A percentile compares a stretch with the other conserved stretches of the same genome.
phyloP scores from a whole-genome alignment of 176 grass and related monocot species.

The Bonia amplexicaulis region DNA sequence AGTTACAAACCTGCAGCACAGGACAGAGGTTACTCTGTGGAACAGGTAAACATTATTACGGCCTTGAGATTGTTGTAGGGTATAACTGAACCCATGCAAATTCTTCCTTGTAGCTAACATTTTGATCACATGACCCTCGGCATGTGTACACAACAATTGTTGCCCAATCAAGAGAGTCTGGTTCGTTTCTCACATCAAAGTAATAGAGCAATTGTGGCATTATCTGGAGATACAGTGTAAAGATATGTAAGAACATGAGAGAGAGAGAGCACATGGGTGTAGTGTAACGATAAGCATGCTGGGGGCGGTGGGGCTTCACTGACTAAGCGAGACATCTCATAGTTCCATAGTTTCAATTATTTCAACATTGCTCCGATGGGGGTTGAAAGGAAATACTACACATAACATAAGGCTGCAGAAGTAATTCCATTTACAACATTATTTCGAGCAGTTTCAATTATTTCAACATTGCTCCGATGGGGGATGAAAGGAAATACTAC shows the following conservation, averaged over 20 bases:
- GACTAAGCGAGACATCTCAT: neutral
- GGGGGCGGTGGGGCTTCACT: neutral
- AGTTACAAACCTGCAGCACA: conserved; percentile 31
- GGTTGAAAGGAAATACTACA: conserved; percentile 1
- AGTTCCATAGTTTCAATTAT: neutral
- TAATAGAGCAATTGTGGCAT: conserved; percentile 94
- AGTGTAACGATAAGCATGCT: neutral
- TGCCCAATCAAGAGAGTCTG: conserved; percentile 91
- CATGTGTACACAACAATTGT: conserved; percentile 82
- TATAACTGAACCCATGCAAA: conserved; percentile 88
- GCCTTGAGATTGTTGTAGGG: conserved; percentile 33
- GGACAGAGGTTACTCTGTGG: neutral
- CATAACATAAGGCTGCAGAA: neutral
- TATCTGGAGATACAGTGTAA: conserved; percentile 56
- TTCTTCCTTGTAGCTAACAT: conserved; percentile 75
- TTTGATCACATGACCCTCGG: conserved; percentile 65
- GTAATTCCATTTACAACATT: conserved; percentile 16
- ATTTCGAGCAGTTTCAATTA: neutral
- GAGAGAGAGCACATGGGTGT: neutral
- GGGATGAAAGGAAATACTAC: neutral
- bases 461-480: neutral
- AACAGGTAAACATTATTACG: conserved; percentile 17
- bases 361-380: neutral
- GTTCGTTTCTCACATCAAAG: conserved; percentile 71
- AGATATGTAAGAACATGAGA: conserved; percentile 6